Evolutionary conservation across 2,329 filamentous ascomycete species (phyloP).

Genomic region (Botryotinia narcissicola): DNA sequence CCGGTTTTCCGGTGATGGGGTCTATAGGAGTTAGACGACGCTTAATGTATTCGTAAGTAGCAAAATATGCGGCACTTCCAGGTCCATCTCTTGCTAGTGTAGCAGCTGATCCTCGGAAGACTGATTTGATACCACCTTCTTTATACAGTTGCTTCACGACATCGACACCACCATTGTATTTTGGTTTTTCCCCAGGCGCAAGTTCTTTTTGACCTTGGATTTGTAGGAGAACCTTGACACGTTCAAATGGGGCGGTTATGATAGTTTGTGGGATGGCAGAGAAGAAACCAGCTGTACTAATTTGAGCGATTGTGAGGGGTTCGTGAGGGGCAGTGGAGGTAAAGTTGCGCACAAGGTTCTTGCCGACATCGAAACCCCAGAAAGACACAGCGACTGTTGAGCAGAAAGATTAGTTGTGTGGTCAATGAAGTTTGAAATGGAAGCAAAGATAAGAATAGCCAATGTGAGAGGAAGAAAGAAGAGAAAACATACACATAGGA

Average conservation of each 20-base stretch:
- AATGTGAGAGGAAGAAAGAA: not conserved
- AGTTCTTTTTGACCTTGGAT: conserved; percentile 90
- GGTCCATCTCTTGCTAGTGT: conserved; percentile 93
- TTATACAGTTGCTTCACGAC: conserved; percentile 92
- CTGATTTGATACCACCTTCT: conserved; percentile 83
- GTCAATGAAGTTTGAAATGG: not conserved
- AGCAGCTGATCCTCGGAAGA: conserved; percentile 88
- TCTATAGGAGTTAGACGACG: conserved; percentile 80
- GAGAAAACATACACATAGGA: conserved; percentile 82
- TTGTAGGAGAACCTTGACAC: conserved; percentile 96
- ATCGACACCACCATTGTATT: conserved; percentile 82
- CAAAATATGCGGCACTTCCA: conserved; percentile 92
- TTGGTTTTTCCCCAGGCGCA: conserved; percentile 85
- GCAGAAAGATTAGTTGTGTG: conserved; percentile 17
- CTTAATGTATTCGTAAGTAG: conserved; percentile 96
- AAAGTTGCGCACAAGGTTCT: conserved; percentile 72
- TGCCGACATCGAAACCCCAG: conserved; percentile 94
- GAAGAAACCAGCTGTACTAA: conserved; percentile 93
- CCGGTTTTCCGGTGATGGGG: conserved; percentile 65
- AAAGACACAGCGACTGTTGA: conserved; percentile 63
- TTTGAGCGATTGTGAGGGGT: conserved; percentile 78
- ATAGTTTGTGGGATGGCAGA: conserved; percentile 95
- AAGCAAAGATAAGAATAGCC: not conserved
- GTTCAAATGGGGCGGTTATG: conserved; percentile 98
- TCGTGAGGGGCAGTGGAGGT: conserved; percentile 62